These are phyloP conservation scores for Basipetospora chlamydospora DNA, from an alignment of 2,329 filamentous ascomycete species.

Conservation along the genomic window DNA sequence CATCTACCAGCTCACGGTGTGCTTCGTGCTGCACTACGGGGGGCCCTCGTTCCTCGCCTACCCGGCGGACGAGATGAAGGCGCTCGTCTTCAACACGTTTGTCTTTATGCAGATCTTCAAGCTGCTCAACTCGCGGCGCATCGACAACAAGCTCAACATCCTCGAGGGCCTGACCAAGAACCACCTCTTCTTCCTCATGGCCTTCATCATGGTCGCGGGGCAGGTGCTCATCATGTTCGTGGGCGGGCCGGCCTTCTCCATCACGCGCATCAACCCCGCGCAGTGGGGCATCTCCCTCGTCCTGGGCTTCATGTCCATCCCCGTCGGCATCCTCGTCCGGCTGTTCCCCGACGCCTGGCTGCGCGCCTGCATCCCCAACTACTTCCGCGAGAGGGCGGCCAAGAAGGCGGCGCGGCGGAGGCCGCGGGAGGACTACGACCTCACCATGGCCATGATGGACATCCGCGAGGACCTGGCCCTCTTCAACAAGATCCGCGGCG, in stretches of 20 bases:
- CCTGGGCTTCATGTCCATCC: constrained; percentile 50
- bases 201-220: constrained; percentile 54
- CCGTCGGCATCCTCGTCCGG: constrained; percentile 51
- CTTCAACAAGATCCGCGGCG: constrained; percentile 45
- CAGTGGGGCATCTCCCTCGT: constrained; percentile 59
- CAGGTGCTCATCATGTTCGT: constrained; percentile 61
- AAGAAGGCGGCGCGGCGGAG: constrained; percentile 15
- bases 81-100: constrained; percentile 69
- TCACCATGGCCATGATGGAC: constrained; percentile 31
- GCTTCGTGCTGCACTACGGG: constrained; percentile 58
- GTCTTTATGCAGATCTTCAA: constrained; percentile 82
- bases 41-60: constrained; percentile 35
- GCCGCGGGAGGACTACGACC: constrained; percentile 16
- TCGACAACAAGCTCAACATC: constrained; percentile 64
- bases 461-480: constrained; percentile 48
- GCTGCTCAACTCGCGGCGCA: constrained; percentile 57
- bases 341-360: constrained; percentile 17
- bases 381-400: neutral
- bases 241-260: constrained; percentile 48
- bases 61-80: constrained; percentile 28
- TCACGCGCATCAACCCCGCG: constrained; percentile 33
- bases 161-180: constrained; percentile 57
- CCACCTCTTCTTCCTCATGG: constrained; percentile 56
- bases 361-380: constrained; percentile 8
- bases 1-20: constrained; percentile 58